Evolutionary conservation across 441 rosid species (phyloP), one percentile per base, ranked within the genome.

Genomic region (Kokia cookei): DNA sequence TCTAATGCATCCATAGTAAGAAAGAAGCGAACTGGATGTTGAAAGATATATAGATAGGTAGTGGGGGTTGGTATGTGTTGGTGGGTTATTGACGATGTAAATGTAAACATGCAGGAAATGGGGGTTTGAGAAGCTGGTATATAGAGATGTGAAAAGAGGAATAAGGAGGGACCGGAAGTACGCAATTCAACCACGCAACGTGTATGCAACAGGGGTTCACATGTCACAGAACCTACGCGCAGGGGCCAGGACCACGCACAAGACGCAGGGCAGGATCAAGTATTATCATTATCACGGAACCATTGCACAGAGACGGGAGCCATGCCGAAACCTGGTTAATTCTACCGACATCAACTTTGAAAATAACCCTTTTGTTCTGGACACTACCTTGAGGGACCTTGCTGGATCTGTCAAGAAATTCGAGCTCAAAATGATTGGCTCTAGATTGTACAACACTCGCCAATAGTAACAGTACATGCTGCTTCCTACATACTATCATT

Each of bases 61-160:
- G 7, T 32, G 37, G 37, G 35, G 37, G 37, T 32, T 32, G 37
- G 37, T 32, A 32, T 32, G 7, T 5, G 37, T 32, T 6, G 6
- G 37, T 32, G 37, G 37, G 37, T 32, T 32, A 32, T 32, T 32
- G 37, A 32, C 7, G 7, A 45, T 45, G 55, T 50, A 3, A 5
- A 50, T 5, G 55, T 15, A 50, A 13, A 15, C 55, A 19, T 13
- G 19, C 55, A 50, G 55, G 68, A 87, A 81, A 83, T 94, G 98
- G 97, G 98, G 98, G 7, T 73, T 94, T 71, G 97, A 94, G 92
- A 94, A 94, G 80, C 85, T 94, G 29, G 96, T 90, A 5, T 94
- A 85, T 73, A 85, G 84, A 77, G 97, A 94, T 14, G 81, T 82
- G 58, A 94, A 91, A 81, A 89, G 76, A 66, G 96, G 90, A 4